A percentile compares a stretch with the other conserved stretches of the same genome.
Evolutionary conservation across 345 rosid genomes (phyloP).

Genomic region (Physaria fendleri): DNA sequence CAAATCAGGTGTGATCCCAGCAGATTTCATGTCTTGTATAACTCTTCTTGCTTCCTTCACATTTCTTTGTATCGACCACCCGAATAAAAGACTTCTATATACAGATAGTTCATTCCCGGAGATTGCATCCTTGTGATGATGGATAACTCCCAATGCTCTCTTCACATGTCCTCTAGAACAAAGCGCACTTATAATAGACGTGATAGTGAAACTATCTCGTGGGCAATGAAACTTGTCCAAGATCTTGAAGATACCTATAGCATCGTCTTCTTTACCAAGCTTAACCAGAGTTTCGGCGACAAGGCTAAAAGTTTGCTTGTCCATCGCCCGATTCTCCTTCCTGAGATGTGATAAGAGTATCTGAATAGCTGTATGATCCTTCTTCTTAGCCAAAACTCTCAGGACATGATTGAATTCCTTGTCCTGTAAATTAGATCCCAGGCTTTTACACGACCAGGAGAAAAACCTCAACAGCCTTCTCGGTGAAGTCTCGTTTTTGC

Average conservation of each 20-base stretch:
- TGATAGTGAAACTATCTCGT: constrained; percentile 47
- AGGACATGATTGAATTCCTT: constrained; percentile 59
- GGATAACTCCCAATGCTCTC: constrained; percentile 73
- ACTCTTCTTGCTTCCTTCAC: constrained; percentile 66
- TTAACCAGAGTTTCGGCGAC: constrained; percentile 65
- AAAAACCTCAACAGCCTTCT: constrained; percentile 73
- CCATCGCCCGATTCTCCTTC: constrained; percentile 53
- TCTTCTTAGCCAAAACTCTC: constrained; percentile 61
- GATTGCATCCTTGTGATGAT: constrained; percentile 55
- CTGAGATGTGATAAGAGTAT: constrained; percentile 62
- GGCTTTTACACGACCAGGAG: constrained; percentile 56
- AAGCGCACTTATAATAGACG: constrained; percentile 59
- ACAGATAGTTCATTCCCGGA: constrained; percentile 41
- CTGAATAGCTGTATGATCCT: constrained; percentile 55
- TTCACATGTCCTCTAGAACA: constrained; percentile 72
- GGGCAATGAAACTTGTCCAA: constrained; percentile 70
- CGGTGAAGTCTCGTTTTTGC: constrained; percentile 51
- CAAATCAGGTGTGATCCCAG: constrained; percentile 48
- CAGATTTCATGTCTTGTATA: constrained; percentile 68
- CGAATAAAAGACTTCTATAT: constrained; percentile 59
- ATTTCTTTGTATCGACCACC: constrained; percentile 61
- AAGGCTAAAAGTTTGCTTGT: constrained; percentile 49
- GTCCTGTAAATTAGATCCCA: constrained; percentile 37
- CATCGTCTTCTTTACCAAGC: constrained; percentile 71
- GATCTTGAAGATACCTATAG: constrained; percentile 80